Conservation (phyloP, 2,329 filamentous ascomycete genomes). For the Ilyonectria destructans region DNA sequence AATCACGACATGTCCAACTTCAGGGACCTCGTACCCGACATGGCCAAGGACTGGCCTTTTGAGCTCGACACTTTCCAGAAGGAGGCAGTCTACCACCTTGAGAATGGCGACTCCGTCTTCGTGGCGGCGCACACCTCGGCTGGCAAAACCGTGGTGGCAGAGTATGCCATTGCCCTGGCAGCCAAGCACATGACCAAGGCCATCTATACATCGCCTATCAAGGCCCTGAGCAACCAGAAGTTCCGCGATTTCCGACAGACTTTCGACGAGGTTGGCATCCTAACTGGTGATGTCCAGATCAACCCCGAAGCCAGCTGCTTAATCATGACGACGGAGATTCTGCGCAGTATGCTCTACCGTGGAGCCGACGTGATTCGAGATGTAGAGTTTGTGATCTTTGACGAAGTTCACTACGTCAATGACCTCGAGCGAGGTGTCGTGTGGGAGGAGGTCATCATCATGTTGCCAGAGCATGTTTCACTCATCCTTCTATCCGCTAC, state of each 20-base stretch:
- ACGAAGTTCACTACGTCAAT: constrained; percentile 99
- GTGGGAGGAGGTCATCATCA: constrained; percentile 99
- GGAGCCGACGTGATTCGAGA: constrained; percentile 96
- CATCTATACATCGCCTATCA: constrained; percentile 99
- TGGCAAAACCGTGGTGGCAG: constrained; percentile 97
- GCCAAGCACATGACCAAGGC: constrained; percentile 99
- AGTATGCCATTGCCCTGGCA: constrained; percentile 96
- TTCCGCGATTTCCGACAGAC: constrained; percentile 93
- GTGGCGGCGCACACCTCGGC: constrained; percentile 98
- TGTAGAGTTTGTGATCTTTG: constrained; percentile 98
- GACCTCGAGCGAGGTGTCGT: constrained; percentile 96
- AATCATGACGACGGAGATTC: constrained; percentile 99
- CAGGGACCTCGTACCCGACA: constrained; percentile 91
- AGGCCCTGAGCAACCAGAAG: constrained; percentile 98
- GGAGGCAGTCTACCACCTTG: constrained; percentile 97
- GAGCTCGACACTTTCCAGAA: constrained; percentile 99
- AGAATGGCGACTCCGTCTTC: constrained; percentile 97
- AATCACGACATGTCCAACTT: constrained; percentile 96
- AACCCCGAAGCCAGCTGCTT: constrained; percentile 97
- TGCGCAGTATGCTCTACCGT: constrained; percentile 97
- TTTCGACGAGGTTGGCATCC: constrained; percentile 96
- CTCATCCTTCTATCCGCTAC: constrained; percentile 96
- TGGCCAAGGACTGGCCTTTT: constrained; percentile 97
- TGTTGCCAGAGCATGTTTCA: constrained; percentile 97
- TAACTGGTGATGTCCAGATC: constrained; percentile 98